Conservation (phyloP, 139 green algal genomes). For the Asterochloris sp. region DNA sequence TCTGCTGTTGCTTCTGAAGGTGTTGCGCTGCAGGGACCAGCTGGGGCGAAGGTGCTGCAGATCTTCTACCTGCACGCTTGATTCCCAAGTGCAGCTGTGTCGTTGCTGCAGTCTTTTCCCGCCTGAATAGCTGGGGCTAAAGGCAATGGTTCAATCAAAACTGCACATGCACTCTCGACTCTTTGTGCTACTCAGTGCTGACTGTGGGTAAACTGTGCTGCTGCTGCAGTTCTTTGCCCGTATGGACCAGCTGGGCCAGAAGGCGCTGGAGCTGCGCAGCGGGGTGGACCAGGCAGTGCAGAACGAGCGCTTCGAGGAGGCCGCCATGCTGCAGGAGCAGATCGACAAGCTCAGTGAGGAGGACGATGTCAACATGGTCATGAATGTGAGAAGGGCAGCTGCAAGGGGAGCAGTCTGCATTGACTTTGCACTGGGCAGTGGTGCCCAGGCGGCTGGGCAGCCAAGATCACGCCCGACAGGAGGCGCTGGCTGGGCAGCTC, state of each 20-base stretch:
- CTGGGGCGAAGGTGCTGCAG: not conserved
- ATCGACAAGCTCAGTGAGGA: constrained; percentile 1
- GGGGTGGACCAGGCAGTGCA: not conserved
- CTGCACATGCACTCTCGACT: not conserved
- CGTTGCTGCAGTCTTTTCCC: not conserved
- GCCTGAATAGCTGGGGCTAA: not conserved
- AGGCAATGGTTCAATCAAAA: not conserved
- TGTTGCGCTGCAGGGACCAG: too few species aligned
- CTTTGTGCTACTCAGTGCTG: not conserved
- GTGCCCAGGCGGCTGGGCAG: not conserved
- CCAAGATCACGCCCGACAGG: not conserved
- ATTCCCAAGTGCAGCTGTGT: not conserved
- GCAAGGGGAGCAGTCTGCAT: not conserved
- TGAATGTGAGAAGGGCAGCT: constrained; percentile 1
- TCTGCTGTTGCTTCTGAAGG: too few species aligned
- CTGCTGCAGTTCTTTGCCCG: constrained; percentile 14
- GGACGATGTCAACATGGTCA: constrained; percentile 2
- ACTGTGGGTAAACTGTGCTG: not conserved
- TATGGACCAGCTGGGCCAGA: constrained; percentile 4
- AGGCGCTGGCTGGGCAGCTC: too few species aligned
- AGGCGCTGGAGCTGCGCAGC: not conserved
- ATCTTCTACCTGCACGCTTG: not conserved
- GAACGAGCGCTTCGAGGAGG: constrained; percentile 6
- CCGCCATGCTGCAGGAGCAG: constrained; percentile 8
- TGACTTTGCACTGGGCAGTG: not conserved